Base-by-base conservation (phyloP, 2,329 filamentous ascomycete species). In the Claviceps quebecensis region DNA sequence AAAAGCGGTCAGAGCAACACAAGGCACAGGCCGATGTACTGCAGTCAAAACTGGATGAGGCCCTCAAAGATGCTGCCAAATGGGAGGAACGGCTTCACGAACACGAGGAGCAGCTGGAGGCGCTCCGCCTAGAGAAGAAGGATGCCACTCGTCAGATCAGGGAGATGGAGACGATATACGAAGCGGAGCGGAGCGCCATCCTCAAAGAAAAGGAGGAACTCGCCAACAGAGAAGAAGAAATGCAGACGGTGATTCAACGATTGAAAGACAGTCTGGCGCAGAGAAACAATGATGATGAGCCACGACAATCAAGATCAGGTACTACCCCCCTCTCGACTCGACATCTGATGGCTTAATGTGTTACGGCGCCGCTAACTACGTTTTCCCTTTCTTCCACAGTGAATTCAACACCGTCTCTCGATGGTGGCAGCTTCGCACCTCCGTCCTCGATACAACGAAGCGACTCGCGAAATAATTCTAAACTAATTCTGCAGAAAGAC, bases 191-290 rank as follows among this genome's bases (percentile, higher is more conserved):
- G 56, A 87, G 84, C 62, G 81, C 87, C 51, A 86, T 91, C 70
- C 81, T 87, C 62, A 88, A 90, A 68, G 91, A 97, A 67, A 93
- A 94, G 71, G 90, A 96, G 57, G 87, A 94, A 59, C 84, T 90
- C 68, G 75, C 78, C 51, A 84, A 84, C 59, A 78, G 84, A 52
- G 89, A 96, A 64, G 89, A 95, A 63, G 89, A 95, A 66, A 83
- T 97, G 77, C 87, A 95, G 67, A 75, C 80, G 53, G 85, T 91
- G 51, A 93, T 97, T 62, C 88, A 95, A 69, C 78, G 91, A 51
- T 73, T 98, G 59, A 97, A 96, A 74, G 90, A 96, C 65, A 85
- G 81, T 48, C 72, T 96, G 59, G 84, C 86, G 49, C 86, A 90
- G 68, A 82, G 86, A 65, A 84, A 84, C 60, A 65, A 62, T 45